Base-by-base conservation (phyloP, 2,329 filamentous ascomycete genomes). In the Akanthomyces dipterigenus region DNA sequence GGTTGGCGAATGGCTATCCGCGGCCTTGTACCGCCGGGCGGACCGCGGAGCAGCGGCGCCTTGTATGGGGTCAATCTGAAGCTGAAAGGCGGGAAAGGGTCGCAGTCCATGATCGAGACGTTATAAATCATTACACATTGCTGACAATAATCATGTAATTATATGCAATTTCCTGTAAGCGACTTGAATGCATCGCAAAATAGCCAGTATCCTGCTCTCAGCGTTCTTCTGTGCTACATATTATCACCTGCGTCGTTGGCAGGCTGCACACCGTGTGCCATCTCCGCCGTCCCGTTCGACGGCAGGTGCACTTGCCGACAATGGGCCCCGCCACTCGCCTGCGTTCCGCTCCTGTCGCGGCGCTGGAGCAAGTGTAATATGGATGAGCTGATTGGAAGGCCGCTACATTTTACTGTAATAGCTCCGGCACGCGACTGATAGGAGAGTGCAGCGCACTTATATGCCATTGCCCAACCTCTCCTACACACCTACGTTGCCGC, bases 281-380 rank as follows among this genome's bases (percentile, higher is more conserved):
- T 16, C 36, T 38, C 36, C 36, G 36, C 36, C 36, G 36, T 5
- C 31, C 4, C 36, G 16, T 38, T 1, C 6, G 7, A 12, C 31
- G 11, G 26, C 26, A 45, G 48, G 57, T 60, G 57, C 57, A 46
- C 40, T 60, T 60, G 8, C 57, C 57, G 57, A 60, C 57, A 54
- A 3, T 38, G 6, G 20, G 48, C 36, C 20, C 36, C 46, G 28
- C 49, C 26, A 20, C 31, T n/a, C 24, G 16, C 26, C 12, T 38
- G 18, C 16, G 22, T 43, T 22, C 14, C 28, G 6, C 40, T 24
- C 2, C 7, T 22, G 18, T 11, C 6, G 36, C 31, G 31, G 22
- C 12, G 8, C 14, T 24, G 48, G 45, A 31, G 28, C 20, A 28
- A 7, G 38, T 14, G 40, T 36, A 60, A 60, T 60, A 20, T 46